These are phyloP conservation scores for Copromyces sp. DNA, from an alignment of 495 filamentous ascomycete genomes.

Conservation along the genomic window DNA sequence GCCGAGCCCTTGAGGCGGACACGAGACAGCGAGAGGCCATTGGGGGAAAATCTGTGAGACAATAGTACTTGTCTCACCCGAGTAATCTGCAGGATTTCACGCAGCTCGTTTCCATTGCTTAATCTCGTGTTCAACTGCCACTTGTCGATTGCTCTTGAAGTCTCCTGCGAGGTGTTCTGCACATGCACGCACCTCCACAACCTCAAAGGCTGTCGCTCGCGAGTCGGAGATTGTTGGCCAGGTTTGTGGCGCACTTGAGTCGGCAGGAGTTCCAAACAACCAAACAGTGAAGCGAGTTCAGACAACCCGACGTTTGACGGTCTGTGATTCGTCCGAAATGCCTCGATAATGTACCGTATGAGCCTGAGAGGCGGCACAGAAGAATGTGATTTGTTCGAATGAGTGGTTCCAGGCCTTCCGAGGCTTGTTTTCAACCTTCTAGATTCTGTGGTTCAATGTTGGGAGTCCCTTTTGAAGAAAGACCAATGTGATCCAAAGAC, in stretches of 20 bases:
- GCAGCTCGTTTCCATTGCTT: slow-evolving; percentile 20
- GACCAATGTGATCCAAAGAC: not conserved
- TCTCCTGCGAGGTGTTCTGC: slow-evolving; percentile 9
- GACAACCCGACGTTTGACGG: slow-evolving; percentile 13
- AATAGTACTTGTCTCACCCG: slow-evolving; percentile 9
- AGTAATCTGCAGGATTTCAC: slow-evolving; percentile 9
- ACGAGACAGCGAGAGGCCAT: slow-evolving; percentile 1
- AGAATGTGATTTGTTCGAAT: not conserved
- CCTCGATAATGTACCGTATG: not conserved
- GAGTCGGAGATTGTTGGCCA: slow-evolving; percentile 3
- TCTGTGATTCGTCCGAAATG: slow-evolving; percentile 15
- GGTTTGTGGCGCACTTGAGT: slow-evolving; percentile 6
- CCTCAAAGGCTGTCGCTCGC: not conserved
- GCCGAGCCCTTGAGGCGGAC: slow-evolving; percentile 2
- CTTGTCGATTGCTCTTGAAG: slow-evolving; percentile 9
- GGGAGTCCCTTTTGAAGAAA: not conserved
- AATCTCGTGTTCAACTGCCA: slow-evolving; percentile 21
- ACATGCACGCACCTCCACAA: not conserved
- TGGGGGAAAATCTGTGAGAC: not conserved
- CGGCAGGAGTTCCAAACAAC: slow-evolving; percentile 11
- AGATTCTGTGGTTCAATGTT: not conserved
- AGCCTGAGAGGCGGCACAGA: not conserved
- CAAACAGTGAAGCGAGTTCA: not conserved
- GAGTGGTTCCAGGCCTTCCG: not conserved
- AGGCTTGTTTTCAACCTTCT: not conserved